phyloP scores from a whole-genome alignment of 306 rosid genomes.

The Vachellia collinsii region DNA sequence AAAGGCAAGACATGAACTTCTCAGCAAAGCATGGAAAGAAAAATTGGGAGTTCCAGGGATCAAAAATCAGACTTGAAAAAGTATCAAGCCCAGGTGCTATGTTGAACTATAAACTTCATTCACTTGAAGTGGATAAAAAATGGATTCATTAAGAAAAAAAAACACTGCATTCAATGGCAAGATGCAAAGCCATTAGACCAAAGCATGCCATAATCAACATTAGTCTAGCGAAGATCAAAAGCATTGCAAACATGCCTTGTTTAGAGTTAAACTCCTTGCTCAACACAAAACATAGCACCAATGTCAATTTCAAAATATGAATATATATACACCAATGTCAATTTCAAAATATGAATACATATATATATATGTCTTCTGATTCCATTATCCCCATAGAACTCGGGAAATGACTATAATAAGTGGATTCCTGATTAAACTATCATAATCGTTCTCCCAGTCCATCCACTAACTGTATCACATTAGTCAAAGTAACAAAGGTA shows the following conservation, averaged over 20 bases:
- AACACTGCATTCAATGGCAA: not conserved
- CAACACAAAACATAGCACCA: not conserved
- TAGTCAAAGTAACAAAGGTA: no score
- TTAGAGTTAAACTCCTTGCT: not conserved
- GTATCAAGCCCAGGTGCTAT: not conserved
- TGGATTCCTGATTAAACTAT: no score
- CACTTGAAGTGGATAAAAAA: not conserved
- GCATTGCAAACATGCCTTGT: not conserved
- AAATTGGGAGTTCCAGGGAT: not conserved
- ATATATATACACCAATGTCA: not conserved
- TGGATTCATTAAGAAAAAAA: not conserved
- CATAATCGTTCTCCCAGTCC: no score
- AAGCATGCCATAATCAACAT: not conserved
- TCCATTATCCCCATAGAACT: no score
- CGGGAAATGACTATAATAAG: no score
- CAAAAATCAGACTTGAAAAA: not conserved
- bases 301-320: not conserved
- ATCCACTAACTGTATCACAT: no score
- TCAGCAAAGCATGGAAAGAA: not conserved
- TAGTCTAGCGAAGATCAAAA: not conserved
- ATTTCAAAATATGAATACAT: not conserved
- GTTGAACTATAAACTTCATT: not conserved
- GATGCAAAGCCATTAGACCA: not conserved
- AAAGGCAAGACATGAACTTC: not conserved
- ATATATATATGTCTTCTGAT: no score